Base-by-base conservation (phyloP, 129 eudicot genomes). In the Tagetes patula region DNA sequence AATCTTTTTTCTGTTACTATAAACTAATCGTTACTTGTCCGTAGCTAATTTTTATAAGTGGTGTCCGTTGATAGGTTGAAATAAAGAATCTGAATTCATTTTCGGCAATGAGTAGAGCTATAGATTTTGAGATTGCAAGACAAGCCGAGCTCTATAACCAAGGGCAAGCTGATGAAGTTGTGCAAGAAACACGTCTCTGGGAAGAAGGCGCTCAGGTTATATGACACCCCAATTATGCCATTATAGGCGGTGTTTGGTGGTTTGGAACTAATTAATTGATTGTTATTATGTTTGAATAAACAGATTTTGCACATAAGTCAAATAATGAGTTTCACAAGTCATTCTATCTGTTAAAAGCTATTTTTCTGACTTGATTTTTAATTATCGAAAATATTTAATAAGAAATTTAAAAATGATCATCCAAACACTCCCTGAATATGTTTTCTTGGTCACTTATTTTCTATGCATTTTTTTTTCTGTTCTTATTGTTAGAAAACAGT, bases 141-240 rank as follows among this genome's bases (percentile, higher is more conserved):
- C 98, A 94, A 76, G 96, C 69, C 0, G 84, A 75, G 33, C 89
- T 94, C 4, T 87, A 84, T 80, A 88, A 75, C 52, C 80, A 87
- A 80, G 96, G 97, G 62, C 81, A 79, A 47, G 81, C 79, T 53
- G 85, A 86, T 49, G 84, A 90, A 80, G 83, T 94, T 66, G 95
- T 94, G 65, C 98, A 90, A 75, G 98, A 94, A 80, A 94, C 98
- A 60, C 97, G 97, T 76, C 93, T 86, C 13, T 90, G 98, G 98
- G 98, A 94, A 67, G 98, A 90, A 69, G 96, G 97, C 59, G 69
- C 91, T 77, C 98, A 94, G 98, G 96, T 92, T 81, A 72, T 77
- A 71, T 65, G 47, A 40, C 60, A 70, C 49, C 34, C 39, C 36
- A 48, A 32, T 54, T 64, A 37, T 74, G 33, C 14, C 53, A 37